phyloP scores from a whole-genome alignment of 2,329 filamentous ascomycete species.

The Colletotrichum sp. region DNA sequence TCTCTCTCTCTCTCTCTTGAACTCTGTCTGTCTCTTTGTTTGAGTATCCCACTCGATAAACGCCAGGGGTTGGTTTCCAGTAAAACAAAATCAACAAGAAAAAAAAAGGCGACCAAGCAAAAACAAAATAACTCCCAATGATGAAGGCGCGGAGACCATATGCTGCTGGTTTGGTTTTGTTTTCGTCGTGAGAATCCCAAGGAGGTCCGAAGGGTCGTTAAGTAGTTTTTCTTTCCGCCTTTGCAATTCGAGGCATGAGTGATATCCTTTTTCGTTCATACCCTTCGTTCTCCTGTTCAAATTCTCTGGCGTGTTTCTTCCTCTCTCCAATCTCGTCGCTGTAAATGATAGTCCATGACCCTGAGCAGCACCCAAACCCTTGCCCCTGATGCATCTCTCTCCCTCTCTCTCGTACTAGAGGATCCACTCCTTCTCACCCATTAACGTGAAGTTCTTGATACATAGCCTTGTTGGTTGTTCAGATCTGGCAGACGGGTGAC shows the following conservation, averaged over 20 bases:
- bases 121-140: slow-evolving; percentile 17
- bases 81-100: neutral
- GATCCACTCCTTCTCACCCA: neutral
- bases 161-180: slow-evolving; percentile 12
- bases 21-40: slow-evolving; percentile 5
- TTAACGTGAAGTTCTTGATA: neutral
- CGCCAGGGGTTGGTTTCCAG: neutral
- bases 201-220: neutral
- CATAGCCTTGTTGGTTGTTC: neutral
- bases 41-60: slow-evolving; percentile 15
- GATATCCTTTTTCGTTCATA: neutral
- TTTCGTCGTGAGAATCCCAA: slow-evolving; percentile 16
- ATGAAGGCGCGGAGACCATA: slow-evolving; percentile 17
- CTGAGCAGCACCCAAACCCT: neutral
- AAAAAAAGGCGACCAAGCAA: neutral
- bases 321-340: slow-evolving; percentile 5
- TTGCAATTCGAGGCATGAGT: neutral
- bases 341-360: slow-evolving; percentile 5
- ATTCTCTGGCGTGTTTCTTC: neutral
- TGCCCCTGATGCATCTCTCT: neutral
- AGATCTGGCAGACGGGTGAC: neutral
- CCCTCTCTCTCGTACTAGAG: neutral
- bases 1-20: neutral
- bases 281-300: neutral
- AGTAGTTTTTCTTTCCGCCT: neutral